Evolutionary conservation across 2,329 filamentous ascomycete species (phyloP), one percentile per base, ranked within the genome.

Genomic region (Fusarium sp.): DNA sequence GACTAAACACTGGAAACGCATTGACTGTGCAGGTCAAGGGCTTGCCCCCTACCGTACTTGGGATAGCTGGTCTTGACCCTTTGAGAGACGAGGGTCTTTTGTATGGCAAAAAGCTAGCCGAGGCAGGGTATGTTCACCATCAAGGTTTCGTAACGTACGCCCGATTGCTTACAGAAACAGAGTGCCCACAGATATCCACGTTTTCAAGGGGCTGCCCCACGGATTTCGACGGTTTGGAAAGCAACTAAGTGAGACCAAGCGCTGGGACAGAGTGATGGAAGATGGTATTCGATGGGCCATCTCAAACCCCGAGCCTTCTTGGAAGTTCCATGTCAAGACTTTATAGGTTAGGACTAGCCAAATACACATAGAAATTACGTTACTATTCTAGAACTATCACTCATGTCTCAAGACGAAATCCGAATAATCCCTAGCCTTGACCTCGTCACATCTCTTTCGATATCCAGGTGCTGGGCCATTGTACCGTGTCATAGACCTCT

Each of bases 201-300:
- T 85, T 1, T 84, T 84, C 67, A 77, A 73, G 23, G 83, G 83
- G 0, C 70, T 85, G 1, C 84, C 84, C 0, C 84, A 86, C 71
- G 79, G 78, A 0, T 84, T 84, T 19, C 53, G 72, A 4, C 57
- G 69, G 1, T 80, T 77, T 52, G 77, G 77, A 4, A 72, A 75
- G 9, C 72, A 70, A n/a, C 45, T 82, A 9, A 49, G 14, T 11
- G 75, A 73, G 23, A 75, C 71, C 6, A 69, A 72, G 27, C 65
- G 75, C 31, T 82, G 78, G 78, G 79, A 82, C 45, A 64, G 70
- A 25, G 75, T 78, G 9, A 72, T 80, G 23, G 75, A 78, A 33
- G 63, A 77, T 9, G 80, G 80, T 0, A 79, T 82, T 14, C 48
- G 55, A 8, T 82, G 80, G 80, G 69, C 71, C 2, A 42, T 79